Evolutionary conservation across 2,329 filamentous ascomycete genomes (phyloP), one percentile per base, ranked within the genome.

Genomic region (Claviceps spartinae): DNA sequence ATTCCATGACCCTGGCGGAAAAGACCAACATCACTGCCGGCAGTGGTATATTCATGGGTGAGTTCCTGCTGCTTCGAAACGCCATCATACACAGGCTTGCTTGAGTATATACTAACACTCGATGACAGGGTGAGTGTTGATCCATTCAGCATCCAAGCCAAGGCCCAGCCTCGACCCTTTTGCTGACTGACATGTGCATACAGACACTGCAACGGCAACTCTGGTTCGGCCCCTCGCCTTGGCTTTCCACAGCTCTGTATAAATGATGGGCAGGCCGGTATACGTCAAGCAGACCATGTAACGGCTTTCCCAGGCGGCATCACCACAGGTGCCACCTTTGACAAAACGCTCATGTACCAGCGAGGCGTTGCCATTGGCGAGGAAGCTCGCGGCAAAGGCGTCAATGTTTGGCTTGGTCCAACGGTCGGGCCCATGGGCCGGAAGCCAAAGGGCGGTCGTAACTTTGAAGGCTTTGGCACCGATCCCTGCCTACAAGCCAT

Each of bases 291-390:
- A 1, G 85, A 89, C 57, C 81, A 86, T 54, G 80, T 83, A 50
- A 89, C 85, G 0, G 85, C 81, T 0, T 93, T 91, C 59, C 86
- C 87, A 0, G 77, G 85, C 8, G 86, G 86, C n/a, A 86, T 91
- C 58, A 88, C 83, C 0, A 78, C 77, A 1, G 86, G 83, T 18
- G 84, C 85, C 2, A 88, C 86, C 0, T 89, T 81, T 63, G 83
- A 85, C 66, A 89, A 88, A 68, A 71, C 77, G 16, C 69, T 88
- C 48, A 83, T 88, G 66, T 82, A 84, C 56, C 72, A 77, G 49
- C 77, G 85, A 30, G 85, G 78, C 2, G 76, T 80, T 14, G 85
- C 81, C 2, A 69, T 89, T 5, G 85, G 85, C 22, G 70, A 82
- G 57, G 86, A 90, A 62, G 83, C 83, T 51, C 77, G 81, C 18